These are phyloP conservation scores for Bipolaris cookei DNA, from an alignment of 2,329 filamentous ascomycete genomes.

Conservation along the genomic window DNA sequence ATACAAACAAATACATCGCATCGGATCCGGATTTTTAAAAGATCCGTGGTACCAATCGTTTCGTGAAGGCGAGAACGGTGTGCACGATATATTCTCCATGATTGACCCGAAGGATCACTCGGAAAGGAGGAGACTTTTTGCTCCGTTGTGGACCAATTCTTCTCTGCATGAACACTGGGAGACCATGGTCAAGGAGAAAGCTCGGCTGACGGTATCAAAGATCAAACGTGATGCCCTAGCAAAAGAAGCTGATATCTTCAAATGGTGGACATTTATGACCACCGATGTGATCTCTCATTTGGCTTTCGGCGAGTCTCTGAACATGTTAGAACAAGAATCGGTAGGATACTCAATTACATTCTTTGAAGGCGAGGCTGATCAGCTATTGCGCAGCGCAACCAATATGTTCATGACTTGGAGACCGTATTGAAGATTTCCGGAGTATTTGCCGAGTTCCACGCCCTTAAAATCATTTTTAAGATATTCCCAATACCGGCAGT, in stretches of 20 bases:
- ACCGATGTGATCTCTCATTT: constrained; percentile 49
- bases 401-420: no score
- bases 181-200: constrained; percentile 40
- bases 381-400: no score
- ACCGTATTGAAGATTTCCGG: no score
- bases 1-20: constrained; percentile 38
- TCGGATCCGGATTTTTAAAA: constrained; percentile 53
- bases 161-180: constrained; percentile 49
- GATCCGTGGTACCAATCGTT: constrained; percentile 53
- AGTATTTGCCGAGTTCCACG: no score
- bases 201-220: constrained; percentile 39
- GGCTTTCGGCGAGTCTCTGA: constrained; percentile 50
- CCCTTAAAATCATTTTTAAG: no score
- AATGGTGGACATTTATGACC: constrained; percentile 51
- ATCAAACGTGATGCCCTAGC: constrained; percentile 34
- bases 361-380: no score
- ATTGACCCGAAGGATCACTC: constrained; percentile 46
- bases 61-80: constrained; percentile 26
- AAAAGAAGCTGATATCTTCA: constrained; percentile 42
- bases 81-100: constrained; percentile 49
- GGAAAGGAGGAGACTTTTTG: constrained; percentile 46
- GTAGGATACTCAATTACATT: no score
- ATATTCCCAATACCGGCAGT: no score
- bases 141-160: constrained; percentile 46
- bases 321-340: constrained; percentile 49